Evolutionary conservation across 257 asterid genomes (phyloP).

Genomic region (Ajuga chamaepitys): DNA sequence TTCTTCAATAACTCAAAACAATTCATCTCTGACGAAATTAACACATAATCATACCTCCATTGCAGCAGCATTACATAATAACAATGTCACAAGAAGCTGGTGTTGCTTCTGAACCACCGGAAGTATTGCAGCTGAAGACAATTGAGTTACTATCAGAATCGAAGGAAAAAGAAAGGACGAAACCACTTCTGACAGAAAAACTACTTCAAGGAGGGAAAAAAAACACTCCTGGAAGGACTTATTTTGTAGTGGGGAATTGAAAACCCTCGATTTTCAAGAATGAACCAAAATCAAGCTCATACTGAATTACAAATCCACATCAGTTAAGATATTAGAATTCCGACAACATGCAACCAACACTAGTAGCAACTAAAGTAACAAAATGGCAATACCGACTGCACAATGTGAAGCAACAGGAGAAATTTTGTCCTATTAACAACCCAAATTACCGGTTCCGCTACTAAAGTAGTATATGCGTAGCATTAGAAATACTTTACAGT

Average conservation of each 20-base stretch:
- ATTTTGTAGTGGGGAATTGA: neutral
- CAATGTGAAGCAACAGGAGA: neutral
- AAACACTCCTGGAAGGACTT: neutral
- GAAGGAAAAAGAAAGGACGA: neutral
- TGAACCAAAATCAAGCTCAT: neutral
- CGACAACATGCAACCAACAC: neutral
- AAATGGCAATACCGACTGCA: neutral
- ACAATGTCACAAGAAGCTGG: constrained; percentile 95
- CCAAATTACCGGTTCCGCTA: neutral
- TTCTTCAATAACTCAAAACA: neutral
- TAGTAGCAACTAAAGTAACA: neutral
- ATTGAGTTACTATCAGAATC: constrained; percentile 11
- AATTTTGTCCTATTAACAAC: neutral
- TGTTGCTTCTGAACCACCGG: constrained; percentile 98
- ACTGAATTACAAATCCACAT: neutral
- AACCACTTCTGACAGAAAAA: neutral
- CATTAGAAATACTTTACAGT: neutral
- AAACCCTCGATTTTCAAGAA: neutral
- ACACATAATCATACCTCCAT: constrained; percentile 65
- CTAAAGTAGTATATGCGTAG: neutral
- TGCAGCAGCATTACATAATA: constrained; percentile 82
- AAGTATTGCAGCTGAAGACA: constrained; percentile 64
- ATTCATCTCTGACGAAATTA: neutral
- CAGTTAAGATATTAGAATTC: neutral
- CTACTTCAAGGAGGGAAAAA: neutral